phyloP scores from a whole-genome alignment of 2,329 filamentous ascomycete genomes.

The Calonectria montana region DNA sequence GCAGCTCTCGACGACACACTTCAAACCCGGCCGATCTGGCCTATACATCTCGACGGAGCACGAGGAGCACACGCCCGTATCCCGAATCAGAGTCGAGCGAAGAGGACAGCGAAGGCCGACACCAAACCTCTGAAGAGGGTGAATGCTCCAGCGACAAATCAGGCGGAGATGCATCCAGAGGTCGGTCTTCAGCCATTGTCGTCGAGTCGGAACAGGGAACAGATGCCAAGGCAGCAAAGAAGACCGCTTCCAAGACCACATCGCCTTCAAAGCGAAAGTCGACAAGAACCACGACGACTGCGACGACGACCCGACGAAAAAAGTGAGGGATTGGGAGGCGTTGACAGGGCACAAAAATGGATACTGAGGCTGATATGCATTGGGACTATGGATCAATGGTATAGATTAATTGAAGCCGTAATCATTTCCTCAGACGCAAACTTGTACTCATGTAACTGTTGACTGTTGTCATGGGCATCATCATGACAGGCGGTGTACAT shows the following conservation, averaged over 20 bases:
- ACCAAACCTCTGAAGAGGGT: slow-evolving; percentile 43
- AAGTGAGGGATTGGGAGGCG: slow-evolving; percentile 36
- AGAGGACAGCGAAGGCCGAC: slow-evolving; percentile 42
- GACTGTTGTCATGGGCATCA: background rate
- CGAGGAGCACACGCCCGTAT: slow-evolving; percentile 47
- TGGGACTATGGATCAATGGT: slow-evolving; percentile 23
- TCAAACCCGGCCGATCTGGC: slow-evolving; percentile 48
- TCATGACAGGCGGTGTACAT: background rate
- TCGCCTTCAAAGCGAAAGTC: slow-evolving; percentile 56
- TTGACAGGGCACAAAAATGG: slow-evolving; percentile 17
- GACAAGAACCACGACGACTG: slow-evolving; percentile 28
- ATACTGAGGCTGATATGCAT: slow-evolving; percentile 19
- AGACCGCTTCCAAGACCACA: slow-evolving; percentile 50
- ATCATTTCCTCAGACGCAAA: background rate
- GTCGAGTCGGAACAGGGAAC: slow-evolving; percentile 50
- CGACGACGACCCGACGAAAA: slow-evolving; percentile 45
- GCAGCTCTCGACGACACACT: slow-evolving; percentile 51
- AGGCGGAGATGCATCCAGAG: slow-evolving; percentile 42
- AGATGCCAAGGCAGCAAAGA: slow-evolving; percentile 48
- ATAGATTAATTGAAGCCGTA: slow-evolving; percentile 25
- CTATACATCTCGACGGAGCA: slow-evolving; percentile 42
- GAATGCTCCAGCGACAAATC: slow-evolving; percentile 53
- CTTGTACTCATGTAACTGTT: background rate
- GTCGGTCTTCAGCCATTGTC: slow-evolving; percentile 52
- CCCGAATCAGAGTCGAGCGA: slow-evolving; percentile 48